Evolutionary conservation across 23 red algal genomes (phyloP), one percentile per base, ranked within the genome.

Genomic region (Gracilaria vermiculophylla): DNA sequence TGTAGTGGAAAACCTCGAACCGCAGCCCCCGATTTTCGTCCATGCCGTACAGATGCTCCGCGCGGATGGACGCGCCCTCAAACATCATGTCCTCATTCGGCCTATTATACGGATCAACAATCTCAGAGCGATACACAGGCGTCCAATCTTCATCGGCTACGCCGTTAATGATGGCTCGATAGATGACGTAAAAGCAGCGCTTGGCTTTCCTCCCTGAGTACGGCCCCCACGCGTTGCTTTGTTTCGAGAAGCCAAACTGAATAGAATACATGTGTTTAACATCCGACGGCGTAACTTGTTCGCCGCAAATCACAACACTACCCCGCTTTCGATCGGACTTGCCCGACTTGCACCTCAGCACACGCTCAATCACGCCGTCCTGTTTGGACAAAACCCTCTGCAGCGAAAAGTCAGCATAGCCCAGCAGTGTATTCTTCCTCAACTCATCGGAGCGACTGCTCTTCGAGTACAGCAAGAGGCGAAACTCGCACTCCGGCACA

Each of bases 91-190:
- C 81, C 15, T 71, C 55, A 12, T 69, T 53, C 28, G 43, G 61
- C 5, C 27, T 7, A 20, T 53, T 24, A 48, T 37, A 85, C 4
- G 81, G 81, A 44, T 85, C 81, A 15, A 85, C 29, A 78, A 90
- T 71, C 69, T 90, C 86, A 13, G 86, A 90, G 10, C 86, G 71
- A 53, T 90, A 90, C 40, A 90, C 86, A 27, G 86, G 86, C 13
- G 86, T 90, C 86, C 86, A 90, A 56, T 90, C 86, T 36, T 90
- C 86, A 34, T 90, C 86, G 86, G 73, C 86, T 4, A 90, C 86
- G 25, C 86, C 86, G 64, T 90, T 90, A 41, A 90, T 67, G 28
- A 90, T 90, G n/a, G 86, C 86, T 3, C 86, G 49, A 53, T 90
- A 90, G 40, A 90, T 78, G 57, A 90, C 81, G 34, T 85, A 85